Evolutionary conservation across 805 yeast species (phyloP), one percentile per base, ranked within the genome.

Genomic region (Millerozyma miso): DNA sequence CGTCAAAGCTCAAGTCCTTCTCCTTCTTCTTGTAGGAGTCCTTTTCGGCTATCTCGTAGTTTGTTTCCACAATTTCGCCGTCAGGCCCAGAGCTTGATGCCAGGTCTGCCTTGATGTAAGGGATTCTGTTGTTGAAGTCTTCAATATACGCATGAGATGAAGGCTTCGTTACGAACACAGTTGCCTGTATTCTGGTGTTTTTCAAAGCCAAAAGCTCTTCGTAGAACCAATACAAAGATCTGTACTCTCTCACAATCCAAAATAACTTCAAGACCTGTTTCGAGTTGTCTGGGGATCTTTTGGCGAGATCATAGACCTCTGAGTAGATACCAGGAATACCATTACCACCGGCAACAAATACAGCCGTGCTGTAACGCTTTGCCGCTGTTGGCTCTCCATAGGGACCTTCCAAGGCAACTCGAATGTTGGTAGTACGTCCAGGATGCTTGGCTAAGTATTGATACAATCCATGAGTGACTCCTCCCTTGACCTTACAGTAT

Each of bases 331-430:
- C 86, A 0, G 91, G 81, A 40, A 85, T 68, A 41, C 93, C 93
- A 41, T 80, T 80, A 23, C 93, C 91, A 38, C 88, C 90, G 5
- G 90, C 84, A 18, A 85, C 47, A 35, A 82, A 71, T 4, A 83
- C 69, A 4, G 81, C 74, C 43, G 76, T 73, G 38, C 79, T 75
- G 51, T 74, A 83, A 35, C 67, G 62, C 19, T 66, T 62, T 13
- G 79, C 62, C 2, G 81, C 76, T 3, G 76, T 56, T 2, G 73
- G 48, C 33, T 69, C 67, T 2, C 91, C 87, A 54, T 85, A 85
- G 1, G 90, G 89, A 1, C 91, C 91, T 55, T 85, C 91, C 10
- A 69, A 56, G 7, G 58, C 55, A 13, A 69, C 69, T 41, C 67
- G 52, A 33, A 67, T 55, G 15, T 17, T 47, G 3, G 57, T 40